phyloP scores from a whole-genome alignment of 306 rosid genomes.

The Inga laurina region DNA sequence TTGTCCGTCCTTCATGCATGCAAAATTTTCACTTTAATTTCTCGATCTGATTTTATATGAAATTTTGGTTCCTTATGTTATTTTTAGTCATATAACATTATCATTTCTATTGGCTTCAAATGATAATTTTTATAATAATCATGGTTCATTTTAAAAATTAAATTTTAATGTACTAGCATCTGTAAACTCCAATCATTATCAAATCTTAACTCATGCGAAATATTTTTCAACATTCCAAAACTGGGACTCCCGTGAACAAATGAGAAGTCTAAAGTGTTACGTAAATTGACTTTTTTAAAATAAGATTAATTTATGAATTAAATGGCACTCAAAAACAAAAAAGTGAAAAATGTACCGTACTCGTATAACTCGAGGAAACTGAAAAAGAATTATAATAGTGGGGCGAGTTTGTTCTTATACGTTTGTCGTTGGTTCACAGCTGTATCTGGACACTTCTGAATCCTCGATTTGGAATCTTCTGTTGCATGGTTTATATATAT shows the following conservation, averaged over 20 bases:
- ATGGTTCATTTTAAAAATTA: no score
- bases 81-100: no score
- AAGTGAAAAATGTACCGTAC: no score
- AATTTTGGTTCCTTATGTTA: no score
- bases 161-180: no score
- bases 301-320: background rate
- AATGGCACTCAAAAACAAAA: background rate
- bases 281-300: background rate
- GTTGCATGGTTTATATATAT: background rate
- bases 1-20: no score
- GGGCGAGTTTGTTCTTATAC: conserved; percentile 5
- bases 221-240: background rate
- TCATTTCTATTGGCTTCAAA: no score
- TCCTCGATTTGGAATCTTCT: conserved; percentile 1
- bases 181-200: background rate
- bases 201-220: background rate
- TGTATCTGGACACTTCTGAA: conserved; percentile 51
- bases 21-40: no score
- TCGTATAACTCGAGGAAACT: no score
- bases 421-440: conserved; percentile 60
- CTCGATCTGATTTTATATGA: no score
- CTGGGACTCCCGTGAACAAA: no score
- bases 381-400: background rate
- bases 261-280: background rate
- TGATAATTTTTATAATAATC: no score